Base-by-base conservation (phyloP, 345 rosid genomes). In the Bruguiera parviflora region DNA sequence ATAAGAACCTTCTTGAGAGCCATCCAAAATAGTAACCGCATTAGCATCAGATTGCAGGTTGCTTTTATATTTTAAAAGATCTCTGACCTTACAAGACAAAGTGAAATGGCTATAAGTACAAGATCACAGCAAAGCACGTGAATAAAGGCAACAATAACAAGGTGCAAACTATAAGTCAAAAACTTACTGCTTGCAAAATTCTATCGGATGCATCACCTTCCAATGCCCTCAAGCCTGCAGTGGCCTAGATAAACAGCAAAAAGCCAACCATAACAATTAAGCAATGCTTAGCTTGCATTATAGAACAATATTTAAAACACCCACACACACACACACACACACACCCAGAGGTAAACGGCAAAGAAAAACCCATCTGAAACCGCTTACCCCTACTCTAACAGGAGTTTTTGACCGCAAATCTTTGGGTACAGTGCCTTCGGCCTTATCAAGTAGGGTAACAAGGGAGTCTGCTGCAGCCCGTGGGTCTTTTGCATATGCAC, bases 1-100 rank as follows among this genome's bases (percentile, higher is more conserved):
- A 80, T 92, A 95, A 77, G 99, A 81, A 66, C 97, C 99, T 82
- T 95, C 99, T 80, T 95, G 99, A 51, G 89, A 81, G 52, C 99
- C 99, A 80, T 95, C 99, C 79, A 95, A 79, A 68, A 92, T 92
- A 78, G 76, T 75, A 53, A 95, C 99, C 62, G 72, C 89, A 62
- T 75, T 72, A 21, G 84, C 77, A 77, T 89, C 89, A 57, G 75
- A 84, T 73, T 84, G 90, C 67, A 95, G 84, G 75, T 82, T 78
- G 80, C 96, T 95, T 73, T 82, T 88, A 72, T 82, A 86, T 83
- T 72, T 90, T 79, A 95, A 79, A 70, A 95, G 89, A 55, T 88
- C 89, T 77, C 87, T 90, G 75, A 95, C 99, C 98, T 92, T 80
- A 58, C 66, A 71, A 65, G 64, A 67, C 65, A 71, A 76, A 46